Conservation (phyloP, 768 basidiomycete genomes). For the Podaxis sp. region DNA sequence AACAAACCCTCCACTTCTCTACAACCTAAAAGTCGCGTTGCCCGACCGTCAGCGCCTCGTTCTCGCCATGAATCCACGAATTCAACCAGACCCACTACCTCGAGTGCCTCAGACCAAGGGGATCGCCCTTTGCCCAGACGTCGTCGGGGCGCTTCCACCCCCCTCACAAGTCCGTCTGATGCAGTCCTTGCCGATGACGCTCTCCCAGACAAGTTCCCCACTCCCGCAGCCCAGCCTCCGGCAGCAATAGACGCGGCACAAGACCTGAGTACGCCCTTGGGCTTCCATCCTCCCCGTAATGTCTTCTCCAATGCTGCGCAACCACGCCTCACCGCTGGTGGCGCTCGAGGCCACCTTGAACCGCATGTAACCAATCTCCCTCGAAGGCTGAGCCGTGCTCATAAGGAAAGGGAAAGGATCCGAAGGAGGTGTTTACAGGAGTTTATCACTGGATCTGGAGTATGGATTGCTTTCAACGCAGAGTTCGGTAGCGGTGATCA, state of each 20-base stretch:
- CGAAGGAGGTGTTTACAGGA: slow-evolving; percentile 4
- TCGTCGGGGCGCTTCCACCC: neutral
- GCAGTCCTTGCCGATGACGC: neutral
- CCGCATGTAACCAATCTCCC: neutral
- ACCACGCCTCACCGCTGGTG: neutral
- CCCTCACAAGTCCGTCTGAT: slow-evolving; percentile 1
- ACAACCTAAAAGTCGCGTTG: neutral
- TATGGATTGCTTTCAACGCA: neutral
- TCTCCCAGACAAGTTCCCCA: neutral
- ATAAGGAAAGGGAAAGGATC: neutral
- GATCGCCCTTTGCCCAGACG: neutral
- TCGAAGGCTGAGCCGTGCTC: neutral
- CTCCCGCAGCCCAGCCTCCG: neutral
- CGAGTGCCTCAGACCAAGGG: neutral
- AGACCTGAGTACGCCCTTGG: neutral
- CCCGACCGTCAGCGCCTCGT: no score
- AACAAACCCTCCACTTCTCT: neutral
- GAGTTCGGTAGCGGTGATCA: neutral
- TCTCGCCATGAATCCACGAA: neutral
- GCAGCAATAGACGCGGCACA: neutral
- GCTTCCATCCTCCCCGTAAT: neutral
- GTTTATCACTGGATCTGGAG: neutral
- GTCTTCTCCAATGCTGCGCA: neutral
- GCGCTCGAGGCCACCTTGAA: slow-evolving; percentile 3
- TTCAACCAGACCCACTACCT: neutral